Conservation (phyloP, 306 rosid species). For the Prunus campanulata region DNA sequence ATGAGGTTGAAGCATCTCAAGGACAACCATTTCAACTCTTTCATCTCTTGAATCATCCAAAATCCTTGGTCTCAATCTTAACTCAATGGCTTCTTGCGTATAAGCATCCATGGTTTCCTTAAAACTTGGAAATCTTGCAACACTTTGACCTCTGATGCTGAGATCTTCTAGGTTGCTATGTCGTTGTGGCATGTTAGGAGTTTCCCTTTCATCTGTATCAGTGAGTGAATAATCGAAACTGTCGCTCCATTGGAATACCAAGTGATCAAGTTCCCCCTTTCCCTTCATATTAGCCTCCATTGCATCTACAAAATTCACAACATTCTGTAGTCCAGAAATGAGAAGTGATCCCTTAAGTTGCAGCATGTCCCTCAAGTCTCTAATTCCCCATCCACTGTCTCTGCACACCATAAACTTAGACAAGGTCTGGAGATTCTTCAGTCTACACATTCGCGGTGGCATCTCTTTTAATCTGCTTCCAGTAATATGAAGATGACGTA, state of each 20-base stretch:
- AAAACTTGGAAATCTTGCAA: conserved; percentile 21
- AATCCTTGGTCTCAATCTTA: neutral
- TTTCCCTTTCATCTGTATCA: conserved; percentile 6
- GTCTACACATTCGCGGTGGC: conserved; percentile 27
- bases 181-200: neutral
- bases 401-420: conserved; percentile 25
- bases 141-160: conserved; percentile 6
- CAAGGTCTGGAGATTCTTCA: conserved; percentile 32
- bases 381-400: conserved; percentile 19
- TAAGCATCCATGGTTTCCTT: conserved; percentile 20
- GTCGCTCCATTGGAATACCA: conserved; percentile 29
- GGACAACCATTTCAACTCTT: conserved; percentile 24
- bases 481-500: conserved; percentile 16
- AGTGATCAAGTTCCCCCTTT: conserved; percentile 22
- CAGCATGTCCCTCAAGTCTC: conserved; percentile 18
- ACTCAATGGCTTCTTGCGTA: neutral
- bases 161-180: conserved; percentile 11
- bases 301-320: conserved; percentile 28
- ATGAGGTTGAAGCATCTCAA: conserved; percentile 40
- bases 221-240: neutral
- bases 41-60: conserved; percentile 24
- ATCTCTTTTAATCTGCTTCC: conserved; percentile 34
- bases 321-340: conserved; percentile 29
- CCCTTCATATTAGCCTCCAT: conserved; percentile 34
- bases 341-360: conserved; percentile 28